These are phyloP conservation scores for Candida saitoana DNA, from an alignment of 805 yeast species.

Conservation along the genomic window DNA sequence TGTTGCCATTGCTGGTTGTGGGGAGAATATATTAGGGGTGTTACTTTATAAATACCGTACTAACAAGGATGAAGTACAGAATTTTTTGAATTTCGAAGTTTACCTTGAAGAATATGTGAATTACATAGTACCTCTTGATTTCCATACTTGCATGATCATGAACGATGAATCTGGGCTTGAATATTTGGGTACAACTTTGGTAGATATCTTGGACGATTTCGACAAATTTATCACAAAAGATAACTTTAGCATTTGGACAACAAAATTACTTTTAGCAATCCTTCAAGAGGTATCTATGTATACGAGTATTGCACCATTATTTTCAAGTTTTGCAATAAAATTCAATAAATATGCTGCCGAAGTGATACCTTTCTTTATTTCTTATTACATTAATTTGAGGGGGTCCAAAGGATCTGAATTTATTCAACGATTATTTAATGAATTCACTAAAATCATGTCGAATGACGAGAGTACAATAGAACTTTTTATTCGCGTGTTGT, in stretches of 20 bases:
- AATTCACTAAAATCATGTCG: conserved; percentile 7
- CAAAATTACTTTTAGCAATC: conserved; percentile 26
- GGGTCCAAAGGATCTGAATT: conserved; percentile 12
- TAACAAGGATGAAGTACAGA: conserved; percentile 13
- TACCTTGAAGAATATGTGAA: conserved; percentile 12
- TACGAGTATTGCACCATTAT: conserved; percentile 27
- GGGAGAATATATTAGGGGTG: conserved; percentile 41
- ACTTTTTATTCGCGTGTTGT: conserved; percentile 18
- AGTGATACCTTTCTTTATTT: conserved; percentile 23
- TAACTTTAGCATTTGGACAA: conserved; percentile 25
- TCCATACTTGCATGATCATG: conserved; percentile 30
- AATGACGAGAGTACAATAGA: conserved; percentile 9
- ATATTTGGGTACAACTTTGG: conserved; percentile 12
- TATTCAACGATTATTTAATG: conserved; percentile 10
- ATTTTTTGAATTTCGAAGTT: conserved; percentile 19
- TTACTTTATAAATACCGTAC: conserved; percentile 25
- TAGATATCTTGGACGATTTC: conserved; percentile 11
- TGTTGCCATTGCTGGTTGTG: conserved; percentile 19
- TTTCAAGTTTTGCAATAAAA: conserved; percentile 25
- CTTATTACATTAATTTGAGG: conserved; percentile 17
- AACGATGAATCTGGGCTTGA: conserved; percentile 16
- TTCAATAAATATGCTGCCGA: conserved; percentile 12
- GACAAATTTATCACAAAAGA: conserved; percentile 7
- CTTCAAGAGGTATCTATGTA: conserved; percentile 26
- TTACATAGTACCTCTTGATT: conserved; percentile 29